These are phyloP conservation scores for Blattamonas nauphoetae DNA, from an alignment of 78 protist genomes.

Conservation along the genomic window DNA sequence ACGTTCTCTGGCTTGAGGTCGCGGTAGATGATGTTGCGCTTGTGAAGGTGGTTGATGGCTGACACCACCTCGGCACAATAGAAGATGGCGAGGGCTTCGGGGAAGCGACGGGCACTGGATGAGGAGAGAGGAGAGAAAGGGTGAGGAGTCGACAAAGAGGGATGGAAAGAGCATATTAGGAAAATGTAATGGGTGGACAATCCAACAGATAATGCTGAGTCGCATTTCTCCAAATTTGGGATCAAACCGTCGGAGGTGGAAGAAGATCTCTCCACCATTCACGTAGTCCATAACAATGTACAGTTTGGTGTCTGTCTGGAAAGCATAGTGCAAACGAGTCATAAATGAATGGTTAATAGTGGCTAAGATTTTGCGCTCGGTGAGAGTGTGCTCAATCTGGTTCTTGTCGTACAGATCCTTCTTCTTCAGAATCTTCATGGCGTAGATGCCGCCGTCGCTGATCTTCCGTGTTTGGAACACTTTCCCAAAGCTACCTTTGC, in stretches of 20 bases:
- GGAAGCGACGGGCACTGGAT: constrained; percentile 8
- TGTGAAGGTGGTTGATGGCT: constrained; percentile 9
- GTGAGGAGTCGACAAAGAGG: too few species aligned
- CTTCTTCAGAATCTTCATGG: constrained; percentile 24
- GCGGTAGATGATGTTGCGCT: constrained; percentile 2
- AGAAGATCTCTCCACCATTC: constrained; percentile 17
- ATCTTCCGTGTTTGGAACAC: background rate
- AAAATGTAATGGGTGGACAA: too few species aligned
- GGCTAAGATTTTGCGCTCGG: constrained; percentile 19
- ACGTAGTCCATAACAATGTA: background rate
- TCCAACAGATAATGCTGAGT: too few species aligned
- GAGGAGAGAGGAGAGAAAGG: background rate
- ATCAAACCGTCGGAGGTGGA: background rate
- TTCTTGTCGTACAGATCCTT: background rate
- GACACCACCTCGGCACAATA: background rate
- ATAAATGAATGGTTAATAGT: background rate
- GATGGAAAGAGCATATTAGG: too few species aligned
- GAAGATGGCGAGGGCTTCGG: constrained; percentile 2
- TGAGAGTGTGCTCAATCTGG: constrained; percentile 23
- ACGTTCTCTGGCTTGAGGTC: background rate
- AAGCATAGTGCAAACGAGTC: background rate
- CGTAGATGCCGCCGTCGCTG: background rate
- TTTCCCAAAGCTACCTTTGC: constrained; percentile 16
- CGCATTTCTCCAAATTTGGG: too few species aligned
- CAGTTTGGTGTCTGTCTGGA: background rate